Conservation (phyloP, 116 monocot genomes). For the Dioscorea cayenensis region DNA sequence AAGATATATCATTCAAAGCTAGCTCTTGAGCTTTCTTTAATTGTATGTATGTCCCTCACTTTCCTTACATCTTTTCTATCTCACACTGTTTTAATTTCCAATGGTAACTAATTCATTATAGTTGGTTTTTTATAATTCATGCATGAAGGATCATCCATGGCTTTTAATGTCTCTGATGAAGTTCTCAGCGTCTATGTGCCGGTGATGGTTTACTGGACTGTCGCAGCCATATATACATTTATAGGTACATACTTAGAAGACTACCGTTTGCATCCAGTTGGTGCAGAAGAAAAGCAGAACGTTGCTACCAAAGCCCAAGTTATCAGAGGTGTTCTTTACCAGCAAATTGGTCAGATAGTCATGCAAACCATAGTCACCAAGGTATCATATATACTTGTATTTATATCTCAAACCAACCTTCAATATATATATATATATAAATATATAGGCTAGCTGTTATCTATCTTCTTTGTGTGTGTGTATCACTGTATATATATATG, state of each 20-base stretch:
- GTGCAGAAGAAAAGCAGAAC: slow-evolving; percentile 14
- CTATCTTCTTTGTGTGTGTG: too few relatives aligned
- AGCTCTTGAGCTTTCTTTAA: too few relatives aligned
- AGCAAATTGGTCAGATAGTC: slow-evolving; percentile 9
- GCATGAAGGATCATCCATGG: neutral
- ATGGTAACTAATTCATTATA: too few relatives aligned
- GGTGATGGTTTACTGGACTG: slow-evolving; percentile 19
- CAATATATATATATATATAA: neutral
- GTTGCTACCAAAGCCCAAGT: slow-evolving; percentile 14
- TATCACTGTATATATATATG: neutral
- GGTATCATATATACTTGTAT: neutral
- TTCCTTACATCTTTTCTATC: too few relatives aligned
- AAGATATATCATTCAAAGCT: too few relatives aligned
- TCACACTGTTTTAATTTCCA: too few relatives aligned
- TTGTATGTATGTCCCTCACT: too few relatives aligned
- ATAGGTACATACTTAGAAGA: neutral
- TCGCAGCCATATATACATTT: slow-evolving; percentile 12
- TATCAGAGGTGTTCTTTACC: slow-evolving; percentile 17
- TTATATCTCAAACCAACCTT: neutral
- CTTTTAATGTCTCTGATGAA: neutral
- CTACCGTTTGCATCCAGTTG: neutral
- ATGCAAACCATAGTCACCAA: slow-evolving; percentile 7
- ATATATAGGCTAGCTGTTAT: too few relatives aligned
- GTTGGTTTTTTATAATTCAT: too few relatives aligned
- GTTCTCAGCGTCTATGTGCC: slow-evolving; percentile 3